Evolutionary conservation across 345 rosid species (phyloP).

Genomic region (Sisymbrium irio): DNA sequence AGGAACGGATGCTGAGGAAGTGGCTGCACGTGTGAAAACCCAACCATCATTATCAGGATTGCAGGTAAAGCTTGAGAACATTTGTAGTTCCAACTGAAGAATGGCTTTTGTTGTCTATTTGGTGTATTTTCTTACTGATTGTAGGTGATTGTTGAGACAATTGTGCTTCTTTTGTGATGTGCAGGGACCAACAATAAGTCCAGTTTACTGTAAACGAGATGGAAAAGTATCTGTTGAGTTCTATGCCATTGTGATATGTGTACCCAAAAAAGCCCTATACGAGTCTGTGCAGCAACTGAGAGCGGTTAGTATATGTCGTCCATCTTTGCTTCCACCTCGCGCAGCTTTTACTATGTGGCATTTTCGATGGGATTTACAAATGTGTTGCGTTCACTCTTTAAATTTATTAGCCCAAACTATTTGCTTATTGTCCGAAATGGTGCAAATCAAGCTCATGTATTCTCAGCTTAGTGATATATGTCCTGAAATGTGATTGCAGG

Average conservation of each 20-base stretch:
- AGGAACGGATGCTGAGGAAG: slow-evolving; percentile 79
- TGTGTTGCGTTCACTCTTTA: neutral
- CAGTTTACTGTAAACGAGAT: slow-evolving; percentile 67
- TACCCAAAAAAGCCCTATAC: slow-evolving; percentile 75
- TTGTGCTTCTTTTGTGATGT: slow-evolving; percentile 22
- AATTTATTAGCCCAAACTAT: neutral
- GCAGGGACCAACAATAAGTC: slow-evolving; percentile 89
- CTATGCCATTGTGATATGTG: slow-evolving; percentile 77
- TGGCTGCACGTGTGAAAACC: slow-evolving; percentile 66
- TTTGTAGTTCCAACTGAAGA: slow-evolving; percentile 2
- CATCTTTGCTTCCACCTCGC: neutral
- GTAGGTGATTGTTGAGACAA: neutral
- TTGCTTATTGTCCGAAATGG: neutral
- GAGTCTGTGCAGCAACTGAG: slow-evolving; percentile 82
- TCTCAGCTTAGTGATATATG: neutral
- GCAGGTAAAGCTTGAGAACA: slow-evolving; percentile 56
- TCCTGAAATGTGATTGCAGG: slow-evolving; percentile 42
- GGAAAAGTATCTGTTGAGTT: slow-evolving; percentile 59
- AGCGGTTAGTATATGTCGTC: slow-evolving; percentile 50
- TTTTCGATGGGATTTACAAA: neutral
- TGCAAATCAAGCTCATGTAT: neutral
- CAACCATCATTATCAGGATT: slow-evolving; percentile 85
- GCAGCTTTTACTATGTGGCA: neutral
- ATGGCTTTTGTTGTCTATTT: neutral
- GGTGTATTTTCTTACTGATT: neutral